phyloP scores from a whole-genome alignment of 495 filamentous ascomycete genomes.

The Venustampulla echinocandica region DNA sequence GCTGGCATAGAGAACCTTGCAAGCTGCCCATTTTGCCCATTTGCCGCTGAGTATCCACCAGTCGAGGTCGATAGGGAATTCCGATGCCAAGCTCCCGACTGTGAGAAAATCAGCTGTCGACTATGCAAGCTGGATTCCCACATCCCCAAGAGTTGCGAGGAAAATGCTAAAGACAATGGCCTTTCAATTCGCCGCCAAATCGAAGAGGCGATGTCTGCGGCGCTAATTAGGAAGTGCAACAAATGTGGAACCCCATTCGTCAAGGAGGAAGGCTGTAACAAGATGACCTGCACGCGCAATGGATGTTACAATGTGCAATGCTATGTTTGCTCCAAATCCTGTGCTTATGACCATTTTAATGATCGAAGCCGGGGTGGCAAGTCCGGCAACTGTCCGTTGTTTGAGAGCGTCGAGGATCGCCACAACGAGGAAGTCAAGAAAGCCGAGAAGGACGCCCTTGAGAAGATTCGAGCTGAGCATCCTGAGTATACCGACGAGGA shows the following conservation, averaged over 20 bases:
- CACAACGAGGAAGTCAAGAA: conserved; percentile 57
- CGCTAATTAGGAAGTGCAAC: conserved; percentile 70
- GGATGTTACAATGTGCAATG: conserved; percentile 54
- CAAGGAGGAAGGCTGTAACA: conserved; percentile 79
- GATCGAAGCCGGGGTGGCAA: conserved; percentile 35
- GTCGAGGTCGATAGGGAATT: conserved; percentile 68
- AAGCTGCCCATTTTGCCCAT: conserved; percentile 76
- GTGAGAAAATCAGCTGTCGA: conserved; percentile 61
- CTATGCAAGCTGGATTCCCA: conserved; percentile 65
- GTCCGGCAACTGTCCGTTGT: conserved; percentile 51
- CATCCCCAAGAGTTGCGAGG: conserved; percentile 65
- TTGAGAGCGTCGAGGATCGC: conserved; percentile 52
- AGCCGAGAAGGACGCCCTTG: conserved; percentile 54
- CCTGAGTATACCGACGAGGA: conserved; percentile 49
- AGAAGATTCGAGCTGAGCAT: conserved; percentile 47
- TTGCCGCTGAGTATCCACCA: conserved; percentile 61
- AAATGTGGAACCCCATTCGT: conserved; percentile 53
- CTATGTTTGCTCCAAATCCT: conserved; percentile 62
- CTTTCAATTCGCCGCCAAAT: conserved; percentile 53
- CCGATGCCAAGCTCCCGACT: conserved; percentile 56
- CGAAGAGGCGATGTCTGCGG: conserved; percentile 78
- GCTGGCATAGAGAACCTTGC: conserved; percentile 59
- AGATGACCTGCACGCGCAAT: conserved; percentile 55
- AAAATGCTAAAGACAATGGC: conserved; percentile 52
- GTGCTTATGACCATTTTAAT: conserved; percentile 45